Evolutionary conservation across 768 basidiomycete genomes (phyloP), one percentile per base, ranked within the genome.

Genomic region (Lentinula guzmanii): DNA sequence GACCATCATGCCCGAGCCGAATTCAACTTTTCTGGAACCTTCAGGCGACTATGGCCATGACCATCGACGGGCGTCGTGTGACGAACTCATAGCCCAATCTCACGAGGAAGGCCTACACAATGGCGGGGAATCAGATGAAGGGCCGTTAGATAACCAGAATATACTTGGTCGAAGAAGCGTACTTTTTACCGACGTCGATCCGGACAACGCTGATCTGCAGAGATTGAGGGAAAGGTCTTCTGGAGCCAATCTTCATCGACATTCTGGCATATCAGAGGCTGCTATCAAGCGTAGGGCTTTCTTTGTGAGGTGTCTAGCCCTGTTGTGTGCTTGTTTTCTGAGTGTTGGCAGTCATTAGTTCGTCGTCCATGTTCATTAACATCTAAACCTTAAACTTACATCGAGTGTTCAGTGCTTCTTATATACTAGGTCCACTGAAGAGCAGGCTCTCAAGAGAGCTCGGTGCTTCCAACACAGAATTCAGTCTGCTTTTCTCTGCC

Each of bases 271-370:
- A 16, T 52, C 57, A 6, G 51, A 34, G 24, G 37, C 51, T 46
- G 54, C 60, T 24, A 35, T 61, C 8, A 35, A 60, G 11, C 65
- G 69, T 35, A 73, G 76, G 61, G 78, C 81, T 1, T 76, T 79
- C 51, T 71, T 84, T 64, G 76, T 90, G 18, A 78, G 88, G 53
- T 68, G 73, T 1, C 65, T 91, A 21, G 89, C 89, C 13, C 77
- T 91, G 3, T 68, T 88, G 1, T 90, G 87, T 61, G 87, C 87
- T 28, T 90, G 89, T 68, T 85, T 83, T 34, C 71, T 92, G 65
- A 89, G 88, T 66, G 74, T 92, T 39, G 90, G 90, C 37, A 87
- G 87, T 64, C 90, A 91, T 69, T 91, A 89, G 89, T 89, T 67
- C 50, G 83, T 73, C 39, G 57, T 52, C 16, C 52, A 54, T 31